Base-by-base conservation (phyloP, 495 filamentous ascomycete genomes). In the Aspergillus wentii region DNA sequence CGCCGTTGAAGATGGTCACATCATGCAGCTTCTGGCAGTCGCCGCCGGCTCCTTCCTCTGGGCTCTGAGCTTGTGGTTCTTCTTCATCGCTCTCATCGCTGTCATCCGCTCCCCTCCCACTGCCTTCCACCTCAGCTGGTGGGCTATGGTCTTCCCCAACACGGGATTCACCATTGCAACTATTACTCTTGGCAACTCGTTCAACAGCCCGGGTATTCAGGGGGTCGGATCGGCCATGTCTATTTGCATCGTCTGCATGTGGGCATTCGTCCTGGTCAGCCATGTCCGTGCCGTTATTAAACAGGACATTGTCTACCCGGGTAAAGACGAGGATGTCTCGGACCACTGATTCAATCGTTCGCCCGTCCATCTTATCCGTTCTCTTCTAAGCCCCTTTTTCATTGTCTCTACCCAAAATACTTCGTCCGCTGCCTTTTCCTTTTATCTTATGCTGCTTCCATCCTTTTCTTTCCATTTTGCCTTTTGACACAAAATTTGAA, bases 1-100 rank as follows among this genome's bases (percentile, higher is more conserved):
- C 22, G 53, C 46, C 15, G 35, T 46, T 17, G 40, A 67, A 7
- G 64, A 68, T 32, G 56, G 49, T 0, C 54, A 51, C 6, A 59
- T 71, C 15, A 39, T 82, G 9, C 56, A 68, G 27, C 46, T 81
- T 2, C 27, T 76, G 8, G 74, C 78, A 0, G 48, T 80, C 14
- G 56, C 64, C 0, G 40, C 63, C 1, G 80, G 68, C 2, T 71
- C 82, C 3, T 84, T 84, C 40, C 63, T 88, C 2, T 88, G 83
- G 83, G 72, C 74, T 0, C 57, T 87, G 9, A 76, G 73, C 26
- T 68, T 86, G 22, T 87, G 82, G 82, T 86, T 86, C 65, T 86
- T 86, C 53, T 65, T 62, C 22, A 66, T 81, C 4, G 76, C 79
- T 0, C 44, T 70, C 7, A 56, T 79, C 15, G 74, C 73, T 1